phyloP scores from a whole-genome alignment of 1,284 basidiomycete genomes.

The Rhizoctonia solani region DNA sequence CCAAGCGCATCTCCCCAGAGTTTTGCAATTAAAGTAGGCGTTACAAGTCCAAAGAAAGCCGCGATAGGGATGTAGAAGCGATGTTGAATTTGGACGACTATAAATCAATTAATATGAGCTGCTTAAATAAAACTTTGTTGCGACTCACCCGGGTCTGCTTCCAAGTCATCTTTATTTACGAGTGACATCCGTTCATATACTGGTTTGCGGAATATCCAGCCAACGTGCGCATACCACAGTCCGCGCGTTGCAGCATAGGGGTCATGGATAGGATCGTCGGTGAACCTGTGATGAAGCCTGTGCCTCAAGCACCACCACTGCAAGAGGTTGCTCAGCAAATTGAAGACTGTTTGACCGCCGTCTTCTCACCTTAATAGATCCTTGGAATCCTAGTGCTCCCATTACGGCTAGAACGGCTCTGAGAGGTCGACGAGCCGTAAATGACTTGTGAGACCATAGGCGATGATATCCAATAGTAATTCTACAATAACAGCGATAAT shows the following conservation, averaged over 20 bases:
- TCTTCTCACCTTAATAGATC: constrained; percentile 55
- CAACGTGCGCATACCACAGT: constrained; percentile 75
- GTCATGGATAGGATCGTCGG: constrained; percentile 73
- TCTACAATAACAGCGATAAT: constrained; percentile 45
- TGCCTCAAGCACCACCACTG: constrained; percentile 68
- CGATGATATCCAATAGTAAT: constrained; percentile 78
- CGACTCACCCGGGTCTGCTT: constrained; percentile 67
- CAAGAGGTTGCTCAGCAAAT: constrained; percentile 8
- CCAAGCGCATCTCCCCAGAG: constrained; percentile 65
- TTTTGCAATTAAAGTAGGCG: constrained; percentile 59
- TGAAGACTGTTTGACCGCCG: background rate
- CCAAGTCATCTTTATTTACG: constrained; percentile 72
- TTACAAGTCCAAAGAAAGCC: constrained; percentile 59
- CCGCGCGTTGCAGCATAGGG: constrained; percentile 77
- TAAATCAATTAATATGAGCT: background rate
- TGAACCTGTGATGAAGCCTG: constrained; percentile 74
- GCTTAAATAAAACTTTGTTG: constrained; percentile 6
- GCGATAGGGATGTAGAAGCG: constrained; percentile 68
- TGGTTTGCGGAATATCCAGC: constrained; percentile 83
- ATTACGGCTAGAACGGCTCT: constrained; percentile 63
- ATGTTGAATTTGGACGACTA: constrained; percentile 77
- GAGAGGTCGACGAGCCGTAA: constrained; percentile 60
- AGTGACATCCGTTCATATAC: constrained; percentile 64
- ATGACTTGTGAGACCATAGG: constrained; percentile 73
- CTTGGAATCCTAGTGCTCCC: constrained; percentile 72